Conservation (phyloP, 208 protist genomes). For the Trypanosoma rangeli region DNA sequence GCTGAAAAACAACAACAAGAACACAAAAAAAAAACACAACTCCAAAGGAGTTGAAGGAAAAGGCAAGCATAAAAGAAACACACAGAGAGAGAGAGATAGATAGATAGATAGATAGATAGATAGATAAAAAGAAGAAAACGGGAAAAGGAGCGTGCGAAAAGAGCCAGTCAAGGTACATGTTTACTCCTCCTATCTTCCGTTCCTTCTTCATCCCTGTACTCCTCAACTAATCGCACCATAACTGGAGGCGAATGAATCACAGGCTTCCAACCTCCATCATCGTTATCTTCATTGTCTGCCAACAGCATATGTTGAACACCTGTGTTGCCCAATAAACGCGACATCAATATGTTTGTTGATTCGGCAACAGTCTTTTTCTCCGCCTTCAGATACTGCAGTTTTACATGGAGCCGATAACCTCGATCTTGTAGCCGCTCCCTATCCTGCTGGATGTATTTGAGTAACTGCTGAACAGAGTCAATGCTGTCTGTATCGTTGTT, state of each 20-base stretch:
- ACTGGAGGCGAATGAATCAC: conserved; percentile 11
- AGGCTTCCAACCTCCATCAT: neutral
- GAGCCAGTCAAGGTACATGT: neutral
- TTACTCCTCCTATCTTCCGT: neutral
- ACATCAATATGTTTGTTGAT: conserved; percentile 11
- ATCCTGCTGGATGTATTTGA: conserved; percentile 11
- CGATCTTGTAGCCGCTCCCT: conserved; percentile 19
- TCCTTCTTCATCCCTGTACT: conserved; percentile 1
- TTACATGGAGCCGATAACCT: conserved; percentile 5
- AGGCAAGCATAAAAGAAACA: neutral
- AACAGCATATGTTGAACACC: neutral
- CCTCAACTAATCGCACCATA: conserved; percentile 20
- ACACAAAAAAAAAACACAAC: neutral
- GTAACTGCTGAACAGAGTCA: conserved; percentile 2
- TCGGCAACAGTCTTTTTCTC: conserved; percentile 5
- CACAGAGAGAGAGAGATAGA: neutral
- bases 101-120: neutral
- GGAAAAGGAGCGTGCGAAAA: neutral
- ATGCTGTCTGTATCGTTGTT: neutral
- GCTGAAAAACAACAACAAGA: neutral
- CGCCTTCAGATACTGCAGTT: conserved; percentile 17
- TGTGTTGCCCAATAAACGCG: neutral
- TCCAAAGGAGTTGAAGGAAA: no score
- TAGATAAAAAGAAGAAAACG: neutral
- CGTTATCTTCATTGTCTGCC: neutral